Evolutionary conservation across 192 early-diverging fungal species (phyloP).

Genomic region (Coemansia sp.): DNA sequence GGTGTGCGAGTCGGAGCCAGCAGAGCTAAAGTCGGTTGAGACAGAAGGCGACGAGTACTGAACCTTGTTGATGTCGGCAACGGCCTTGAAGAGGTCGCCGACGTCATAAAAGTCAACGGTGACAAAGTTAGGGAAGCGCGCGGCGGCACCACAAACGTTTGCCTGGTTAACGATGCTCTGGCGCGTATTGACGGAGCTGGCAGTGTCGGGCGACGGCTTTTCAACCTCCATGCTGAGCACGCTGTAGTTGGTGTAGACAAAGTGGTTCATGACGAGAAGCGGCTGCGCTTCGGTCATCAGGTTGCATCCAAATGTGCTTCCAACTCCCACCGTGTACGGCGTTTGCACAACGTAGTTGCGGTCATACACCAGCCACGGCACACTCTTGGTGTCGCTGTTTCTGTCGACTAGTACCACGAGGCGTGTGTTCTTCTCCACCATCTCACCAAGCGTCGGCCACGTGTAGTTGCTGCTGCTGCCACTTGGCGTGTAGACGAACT

Average conservation of each 20-base stretch:
- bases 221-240: conserved; percentile 40
- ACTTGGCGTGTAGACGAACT: conserved; percentile 52
- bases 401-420: conserved; percentile 64
- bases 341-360: conserved; percentile 71
- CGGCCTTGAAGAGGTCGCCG: conserved; percentile 54
- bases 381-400: conserved; percentile 55
- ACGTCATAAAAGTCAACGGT: conserved; percentile 75
- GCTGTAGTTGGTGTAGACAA: conserved; percentile 57
- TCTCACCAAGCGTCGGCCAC: conserved; percentile 70
- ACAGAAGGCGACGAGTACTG: conserved; percentile 26
- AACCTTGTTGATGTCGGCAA: conserved; percentile 60
- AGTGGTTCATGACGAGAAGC: conserved; percentile 78
- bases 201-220: conserved; percentile 57
- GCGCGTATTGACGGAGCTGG: conserved; percentile 58
- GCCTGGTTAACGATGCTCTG: conserved; percentile 58
- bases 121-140: conserved; percentile 65
- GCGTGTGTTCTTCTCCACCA: conserved; percentile 67
- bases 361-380: conserved; percentile 70
- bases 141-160: conserved; percentile 51
- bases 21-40: conserved; percentile 15
- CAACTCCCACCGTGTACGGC: conserved; percentile 59
- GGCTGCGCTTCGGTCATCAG: conserved; percentile 28
- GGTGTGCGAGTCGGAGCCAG: background rate
- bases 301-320: conserved; percentile 58
- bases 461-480: conserved; percentile 11